These are phyloP conservation scores for Diaporthe sp. DNA, from an alignment of 2,329 filamentous ascomycete species.

Conservation along the genomic window DNA sequence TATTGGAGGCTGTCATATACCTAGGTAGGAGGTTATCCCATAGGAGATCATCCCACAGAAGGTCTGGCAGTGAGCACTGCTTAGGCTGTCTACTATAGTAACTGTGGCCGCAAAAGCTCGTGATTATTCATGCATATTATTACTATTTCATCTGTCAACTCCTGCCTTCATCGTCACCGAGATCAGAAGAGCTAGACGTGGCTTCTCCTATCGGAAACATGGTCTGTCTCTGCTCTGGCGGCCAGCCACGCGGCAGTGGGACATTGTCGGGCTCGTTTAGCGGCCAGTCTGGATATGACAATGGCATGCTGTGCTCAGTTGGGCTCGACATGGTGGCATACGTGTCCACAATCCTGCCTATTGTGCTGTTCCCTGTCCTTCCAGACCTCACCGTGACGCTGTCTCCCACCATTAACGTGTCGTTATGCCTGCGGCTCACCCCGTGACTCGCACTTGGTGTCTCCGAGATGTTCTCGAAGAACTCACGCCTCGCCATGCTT, in stretches of 20 bases:
- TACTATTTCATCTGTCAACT: no score
- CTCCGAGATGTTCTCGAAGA: background rate
- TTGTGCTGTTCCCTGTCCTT: constrained; percentile 9
- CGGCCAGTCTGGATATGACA: constrained; percentile 7
- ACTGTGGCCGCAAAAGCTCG: background rate
- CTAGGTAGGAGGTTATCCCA: background rate
- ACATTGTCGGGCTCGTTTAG: constrained; percentile 16
- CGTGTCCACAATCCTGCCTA: background rate
- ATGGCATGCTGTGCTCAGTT: background rate
- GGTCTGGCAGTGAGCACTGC: background rate
- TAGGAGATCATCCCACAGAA: no score
- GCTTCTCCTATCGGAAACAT: constrained; percentile 16
- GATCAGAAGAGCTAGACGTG: constrained; percentile 4
- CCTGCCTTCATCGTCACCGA: background rate
- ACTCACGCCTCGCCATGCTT: background rate
- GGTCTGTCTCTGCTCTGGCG: constrained; percentile 3
- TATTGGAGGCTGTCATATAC: no score
- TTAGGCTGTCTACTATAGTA: no score
- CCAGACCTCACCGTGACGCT: constrained; percentile 6
- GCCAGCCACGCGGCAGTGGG: constrained; percentile 3
- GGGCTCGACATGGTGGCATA: constrained; percentile 13
- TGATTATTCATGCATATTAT: background rate
- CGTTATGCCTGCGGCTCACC: background rate
- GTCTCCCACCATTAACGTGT: constrained; percentile 1
- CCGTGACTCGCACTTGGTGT: background rate